Percentiles rank a stretch among this genome's conserved stretches.
These are phyloP conservation scores for Talaromyces liani DNA, from an alignment of 495 filamentous ascomycete species.

Conservation along the genomic window DNA sequence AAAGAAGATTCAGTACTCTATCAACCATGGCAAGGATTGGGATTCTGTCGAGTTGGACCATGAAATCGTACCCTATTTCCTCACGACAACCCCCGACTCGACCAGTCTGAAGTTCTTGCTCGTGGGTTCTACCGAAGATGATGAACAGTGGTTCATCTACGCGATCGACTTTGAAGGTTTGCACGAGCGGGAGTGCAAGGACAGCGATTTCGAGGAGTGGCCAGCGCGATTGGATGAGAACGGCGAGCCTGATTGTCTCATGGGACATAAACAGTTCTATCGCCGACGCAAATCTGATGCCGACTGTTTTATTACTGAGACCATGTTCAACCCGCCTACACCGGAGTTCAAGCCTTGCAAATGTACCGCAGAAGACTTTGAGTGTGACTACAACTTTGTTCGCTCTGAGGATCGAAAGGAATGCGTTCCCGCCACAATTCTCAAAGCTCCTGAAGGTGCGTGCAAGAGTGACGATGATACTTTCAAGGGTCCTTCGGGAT, in stretches of 20 bases:
- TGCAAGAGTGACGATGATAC: slow-evolving; percentile 62
- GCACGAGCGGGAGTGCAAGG: slow-evolving; percentile 72
- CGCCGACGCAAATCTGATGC: slow-evolving; percentile 72
- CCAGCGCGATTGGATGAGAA: slow-evolving; percentile 72
- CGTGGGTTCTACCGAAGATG: slow-evolving; percentile 42
- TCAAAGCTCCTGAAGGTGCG: slow-evolving; percentile 45
- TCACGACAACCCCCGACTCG: slow-evolving; percentile 85
- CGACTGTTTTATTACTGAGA: slow-evolving; percentile 80
- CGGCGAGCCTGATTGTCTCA: slow-evolving; percentile 75
- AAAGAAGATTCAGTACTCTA: slow-evolving; percentile 66
- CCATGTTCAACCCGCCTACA: slow-evolving; percentile 62
- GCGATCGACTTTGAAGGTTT: slow-evolving; percentile 76
- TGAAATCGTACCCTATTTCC: slow-evolving; percentile 51
- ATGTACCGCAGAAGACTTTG: slow-evolving; percentile 77
- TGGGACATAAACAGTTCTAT: slow-evolving; percentile 88
- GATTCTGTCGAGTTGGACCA: slow-evolving; percentile 52
- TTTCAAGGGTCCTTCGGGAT: slow-evolving; percentile 81
- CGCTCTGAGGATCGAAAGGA: slow-evolving; percentile 51
- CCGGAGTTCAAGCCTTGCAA: slow-evolving; percentile 62
- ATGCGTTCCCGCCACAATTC: slow-evolving; percentile 53
- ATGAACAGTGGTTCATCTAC: slow-evolving; percentile 44
- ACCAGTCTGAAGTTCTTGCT: slow-evolving; percentile 85
- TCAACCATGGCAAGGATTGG: slow-evolving; percentile 85
- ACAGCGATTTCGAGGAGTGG: slow-evolving; percentile 82
- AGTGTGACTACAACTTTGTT: slow-evolving; percentile 89